A percentile compares a stretch with the other conserved stretches of the same genome.
phyloP scores from a whole-genome alignment of 192 early-diverging fungal genomes.

The Entophlyctis luteolus region DNA sequence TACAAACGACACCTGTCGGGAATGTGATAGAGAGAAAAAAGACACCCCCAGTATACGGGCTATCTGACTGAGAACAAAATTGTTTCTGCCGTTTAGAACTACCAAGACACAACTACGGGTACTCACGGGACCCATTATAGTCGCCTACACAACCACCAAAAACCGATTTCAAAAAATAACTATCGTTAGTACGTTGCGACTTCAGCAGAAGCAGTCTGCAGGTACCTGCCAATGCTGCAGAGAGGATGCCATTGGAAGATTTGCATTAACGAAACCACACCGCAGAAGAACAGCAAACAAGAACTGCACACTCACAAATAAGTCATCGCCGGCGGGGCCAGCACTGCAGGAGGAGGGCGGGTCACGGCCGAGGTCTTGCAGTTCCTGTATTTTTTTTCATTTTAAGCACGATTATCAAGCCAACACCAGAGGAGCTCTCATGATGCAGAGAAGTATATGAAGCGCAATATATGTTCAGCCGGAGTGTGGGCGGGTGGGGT shows the following conservation, averaged over 20 bases:
- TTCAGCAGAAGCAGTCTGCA: too few relatives aligned
- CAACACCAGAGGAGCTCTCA: too few relatives aligned
- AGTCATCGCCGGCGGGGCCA: slow-evolving; percentile 86
- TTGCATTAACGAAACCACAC: neutral
- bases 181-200: too few relatives aligned
- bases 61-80: slow-evolving; percentile 73
- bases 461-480: too few relatives aligned
- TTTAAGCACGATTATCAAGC: too few relatives aligned
- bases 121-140: slow-evolving; percentile 97
- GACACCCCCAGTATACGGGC: slow-evolving; percentile 89
- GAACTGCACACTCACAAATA: slow-evolving; percentile 44
- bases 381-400: slow-evolving; percentile 63
- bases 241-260: neutral
- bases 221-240: slow-evolving; percentile 36
- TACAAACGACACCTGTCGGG: too few relatives aligned
- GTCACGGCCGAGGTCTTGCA: slow-evolving; percentile 93
- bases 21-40: slow-evolving; percentile 98
- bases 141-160: slow-evolving; percentile 87
- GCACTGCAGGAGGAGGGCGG: slow-evolving; percentile 97
- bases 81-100: too few relatives aligned
- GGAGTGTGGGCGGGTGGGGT: too few relatives aligned
- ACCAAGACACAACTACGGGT: too few relatives aligned
- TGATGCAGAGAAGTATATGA: too few relatives aligned
- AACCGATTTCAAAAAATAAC: too few relatives aligned
- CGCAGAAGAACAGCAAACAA: too few relatives aligned